A percentile compares a stretch with the other conserved stretches of the same genome.
These are phyloP conservation scores for Annulohypoxylon bovei DNA, from an alignment of 495 filamentous ascomycete genomes.

Conservation along the genomic window DNA sequence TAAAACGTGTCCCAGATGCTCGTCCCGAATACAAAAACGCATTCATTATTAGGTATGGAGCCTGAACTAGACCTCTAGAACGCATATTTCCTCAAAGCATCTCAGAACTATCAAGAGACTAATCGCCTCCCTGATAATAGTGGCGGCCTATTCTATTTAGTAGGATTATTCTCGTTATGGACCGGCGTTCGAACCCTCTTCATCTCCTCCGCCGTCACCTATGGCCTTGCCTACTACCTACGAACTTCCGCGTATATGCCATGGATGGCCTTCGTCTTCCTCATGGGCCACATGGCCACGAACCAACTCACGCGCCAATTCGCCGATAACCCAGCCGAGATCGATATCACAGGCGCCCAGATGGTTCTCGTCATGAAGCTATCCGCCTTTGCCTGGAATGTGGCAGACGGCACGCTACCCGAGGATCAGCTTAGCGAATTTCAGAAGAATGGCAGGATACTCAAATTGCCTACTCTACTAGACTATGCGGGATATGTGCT, in stretches of 20 bases:
- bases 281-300: conserved; percentile 95
- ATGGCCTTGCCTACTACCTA: conserved; percentile 84
- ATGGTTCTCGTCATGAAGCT: conserved; percentile 99
- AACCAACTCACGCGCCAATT: conserved; percentile 87
- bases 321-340: conserved; percentile 65
- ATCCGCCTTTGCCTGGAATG: conserved; percentile 96
- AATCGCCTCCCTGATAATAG: conserved; percentile 25
- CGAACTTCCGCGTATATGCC: conserved; percentile 93
- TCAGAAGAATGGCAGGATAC: conserved; percentile 84
- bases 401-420: conserved; percentile 86
- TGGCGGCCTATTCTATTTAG: conserved; percentile 79
- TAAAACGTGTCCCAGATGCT: conserved; percentile 90
- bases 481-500: conserved; percentile 91
- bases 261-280: conserved; percentile 92
- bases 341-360: conserved; percentile 96
- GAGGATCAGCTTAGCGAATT: conserved; percentile 82
- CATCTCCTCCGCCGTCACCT: conserved; percentile 80
- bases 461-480: conserved; percentile 73
- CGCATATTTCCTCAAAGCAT: neutral
- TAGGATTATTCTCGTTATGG: conserved; percentile 97
- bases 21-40: conserved; percentile 88
- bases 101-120: conserved; percentile 8
- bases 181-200: conserved; percentile 80
- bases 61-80: conserved; percentile 46
- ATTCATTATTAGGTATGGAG: conserved; percentile 80